Evolutionary conservation across 1,284 basidiomycete genomes (phyloP), one percentile per base, ranked within the genome.

Genomic region (Ceratobasidium sp.): DNA sequence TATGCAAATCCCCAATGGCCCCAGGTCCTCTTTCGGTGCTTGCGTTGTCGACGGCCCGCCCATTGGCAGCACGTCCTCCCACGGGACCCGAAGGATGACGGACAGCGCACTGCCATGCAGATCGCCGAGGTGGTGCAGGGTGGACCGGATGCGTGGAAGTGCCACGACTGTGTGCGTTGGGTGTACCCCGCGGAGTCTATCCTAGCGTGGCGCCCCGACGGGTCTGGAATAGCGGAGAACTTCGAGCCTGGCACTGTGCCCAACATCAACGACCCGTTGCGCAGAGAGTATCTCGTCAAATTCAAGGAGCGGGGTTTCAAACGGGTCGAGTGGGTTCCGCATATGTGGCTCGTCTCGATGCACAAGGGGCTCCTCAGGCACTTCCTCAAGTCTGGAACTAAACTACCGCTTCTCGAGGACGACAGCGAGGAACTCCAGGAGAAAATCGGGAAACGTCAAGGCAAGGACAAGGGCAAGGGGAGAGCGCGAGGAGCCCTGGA

Each of bases 251-350:
- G 85, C 74, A 86, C 89, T 78, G 80, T 85, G 25, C 86, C 89
- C 0, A 85, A 90, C 80, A 87, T 87, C 82, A 94, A 90, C 82
- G 84, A 86, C 40, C 81, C 85, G 59, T 86, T 96, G 15, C 93
- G 93, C 25, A 86, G 95, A 76, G 95, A 97, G 83, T 97, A 98
- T 81, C 89, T 98, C 9, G 90, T 97, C 76, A 98, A 98, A 82
- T 98, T 94, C 93, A 83, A 85, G 5, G 89, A 87, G 76, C 85
- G 93, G 76, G 92, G 94, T 78, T 96, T 93, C 83, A 86, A 92
- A 68, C 90, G 94, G 76, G 86, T 77, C 13, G 79, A 91, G 79
- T 97, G 96, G 96, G 95, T 97, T 0, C 92, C 95, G 22, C 96
- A 97, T 81, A 91, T 92, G 84, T 98, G 94, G 94, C 85, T 98